A percentile compares a stretch with the other conserved stretches of the same genome.
Evolutionary conservation across 2,329 filamentous ascomycete species (phyloP).

Genomic region (Sphaerulina vaccinii): DNA sequence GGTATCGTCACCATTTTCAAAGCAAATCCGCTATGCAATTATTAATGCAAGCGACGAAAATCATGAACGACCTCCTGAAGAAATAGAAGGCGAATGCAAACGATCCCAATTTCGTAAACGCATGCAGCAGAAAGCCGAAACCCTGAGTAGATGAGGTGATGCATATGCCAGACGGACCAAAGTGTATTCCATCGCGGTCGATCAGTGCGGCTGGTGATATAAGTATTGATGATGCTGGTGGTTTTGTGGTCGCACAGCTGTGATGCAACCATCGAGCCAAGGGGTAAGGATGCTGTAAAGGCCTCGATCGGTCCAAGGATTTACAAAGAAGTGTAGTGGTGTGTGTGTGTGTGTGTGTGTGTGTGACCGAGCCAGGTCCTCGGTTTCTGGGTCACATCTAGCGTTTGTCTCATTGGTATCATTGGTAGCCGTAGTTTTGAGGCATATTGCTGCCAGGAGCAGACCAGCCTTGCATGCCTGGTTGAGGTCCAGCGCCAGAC

Average conservation of each 20-base stretch:
- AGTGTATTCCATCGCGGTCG: background rate
- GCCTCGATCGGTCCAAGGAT: constrained; percentile 20
- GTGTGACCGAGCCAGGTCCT: constrained; percentile 6
- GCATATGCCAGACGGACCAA: background rate
- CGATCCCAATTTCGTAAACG: background rate
- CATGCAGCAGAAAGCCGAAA: background rate
- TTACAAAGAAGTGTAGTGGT: constrained; percentile 19
- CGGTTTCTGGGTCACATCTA: constrained; percentile 8
- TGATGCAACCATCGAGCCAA: constrained; percentile 6
- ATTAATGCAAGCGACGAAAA: constrained; percentile 20
- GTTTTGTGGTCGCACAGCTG: background rate
- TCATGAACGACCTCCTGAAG: background rate
- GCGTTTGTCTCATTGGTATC: constrained; percentile 8
- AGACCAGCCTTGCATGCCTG: constrained; percentile 54
- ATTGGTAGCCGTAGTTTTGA: constrained; percentile 35
- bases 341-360: constrained; percentile 9
- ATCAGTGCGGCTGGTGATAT: background rate
- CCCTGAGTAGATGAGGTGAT: background rate
- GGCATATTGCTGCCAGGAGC: constrained; percentile 42
- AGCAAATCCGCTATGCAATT: constrained; percentile 21
- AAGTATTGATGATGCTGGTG: constrained; percentile 4
- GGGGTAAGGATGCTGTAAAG: constrained; percentile 17
- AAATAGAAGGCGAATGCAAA: background rate
- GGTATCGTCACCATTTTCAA: constrained; percentile 24
- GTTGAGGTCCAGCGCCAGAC: constrained; percentile 45